phyloP scores from a whole-genome alignment of 257 asterid genomes.

The Voacanga thouarsii region DNA sequence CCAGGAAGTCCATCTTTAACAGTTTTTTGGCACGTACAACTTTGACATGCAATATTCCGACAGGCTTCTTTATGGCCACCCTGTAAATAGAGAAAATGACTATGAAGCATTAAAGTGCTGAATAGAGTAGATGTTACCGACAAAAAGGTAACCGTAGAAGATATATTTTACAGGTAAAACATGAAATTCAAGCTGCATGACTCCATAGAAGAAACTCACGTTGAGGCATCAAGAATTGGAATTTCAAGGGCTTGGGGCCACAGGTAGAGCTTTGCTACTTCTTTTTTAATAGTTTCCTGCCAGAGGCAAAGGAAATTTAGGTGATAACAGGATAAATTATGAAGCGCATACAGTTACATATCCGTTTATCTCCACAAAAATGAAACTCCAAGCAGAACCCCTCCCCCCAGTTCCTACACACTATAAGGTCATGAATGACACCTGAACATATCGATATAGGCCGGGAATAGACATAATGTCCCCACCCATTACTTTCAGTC shows the following conservation, averaged over 20 bases:
- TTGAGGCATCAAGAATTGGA: slow-evolving; percentile 78
- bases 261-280: slow-evolving; percentile 66
- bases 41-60: slow-evolving; percentile 81
- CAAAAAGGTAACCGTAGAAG: background rate
- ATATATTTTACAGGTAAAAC: background rate
- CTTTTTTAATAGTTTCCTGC: slow-evolving; percentile 67
- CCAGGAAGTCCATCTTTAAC: slow-evolving; percentile 81
- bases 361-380: background rate
- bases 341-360: background rate
- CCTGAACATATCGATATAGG: slow-evolving; percentile 79
- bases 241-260: slow-evolving; percentile 85
- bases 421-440: slow-evolving; percentile 15
- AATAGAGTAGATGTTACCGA: background rate
- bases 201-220: slow-evolving; percentile 39
- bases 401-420: slow-evolving; percentile 1
- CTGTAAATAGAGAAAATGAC: slow-evolving; percentile 27
- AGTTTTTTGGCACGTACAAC: slow-evolving; percentile 76
- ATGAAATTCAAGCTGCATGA: background rate
- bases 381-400: background rate
- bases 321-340: background rate
- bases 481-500: slow-evolving; percentile 71
- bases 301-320: slow-evolving; percentile 10
- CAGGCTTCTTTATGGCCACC: slow-evolving; percentile 67
- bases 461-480: slow-evolving; percentile 87
- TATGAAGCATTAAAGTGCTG: background rate